Evolutionary conservation across 805 yeast genomes (phyloP), one percentile per base, ranked within the genome.

Genomic region (Candida pseudofarinosa): DNA sequence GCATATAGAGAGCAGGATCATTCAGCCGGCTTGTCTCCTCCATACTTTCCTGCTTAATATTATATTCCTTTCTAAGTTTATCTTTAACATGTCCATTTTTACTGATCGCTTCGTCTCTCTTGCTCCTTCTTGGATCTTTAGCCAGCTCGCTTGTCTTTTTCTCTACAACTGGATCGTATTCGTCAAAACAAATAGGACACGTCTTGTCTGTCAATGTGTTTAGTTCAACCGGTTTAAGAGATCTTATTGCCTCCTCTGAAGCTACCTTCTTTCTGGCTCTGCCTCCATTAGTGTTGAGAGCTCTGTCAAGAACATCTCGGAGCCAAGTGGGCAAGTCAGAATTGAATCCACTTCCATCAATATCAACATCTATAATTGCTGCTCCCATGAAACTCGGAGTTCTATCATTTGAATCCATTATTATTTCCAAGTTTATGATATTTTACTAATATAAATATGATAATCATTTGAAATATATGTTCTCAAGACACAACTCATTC

Each of bases 151-250:
- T 34, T 15, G 5, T 12, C 8, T 38, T 41, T 26, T 31, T 37
- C 17, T 44, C 38, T 15, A 28, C 19, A 18, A 37, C 33, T 12
- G 34, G 35, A 30, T 56, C 66, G 41, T 64, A 68, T 5, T 55
- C 40, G 15, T 69, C 74, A 47, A 65, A 69, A 52, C 74, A 69
- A 15, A 69, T 69, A 2, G 74, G 71, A 44, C 74, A 69, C 4
- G 59, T 62, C 19, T 46, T 49, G 16, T 53, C 45, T 3, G 47
- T 48, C 33, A 59, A 32, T 2, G 38, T 43, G 4, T 40, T 47
- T 10, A 45, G 12, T 17, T 53, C 59, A 12, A 63, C 59, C 13
- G 48, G 56, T 32, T 51, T 48, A 32, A 69, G 52, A 18, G 63
- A 62, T 12, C 58, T 66, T 19, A 69, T 67, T 17, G 73, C 73